These are phyloP conservation scores for Volvox reticuliferus DNA, from an alignment of 139 green algal genomes.

Conservation along the genomic window DNA sequence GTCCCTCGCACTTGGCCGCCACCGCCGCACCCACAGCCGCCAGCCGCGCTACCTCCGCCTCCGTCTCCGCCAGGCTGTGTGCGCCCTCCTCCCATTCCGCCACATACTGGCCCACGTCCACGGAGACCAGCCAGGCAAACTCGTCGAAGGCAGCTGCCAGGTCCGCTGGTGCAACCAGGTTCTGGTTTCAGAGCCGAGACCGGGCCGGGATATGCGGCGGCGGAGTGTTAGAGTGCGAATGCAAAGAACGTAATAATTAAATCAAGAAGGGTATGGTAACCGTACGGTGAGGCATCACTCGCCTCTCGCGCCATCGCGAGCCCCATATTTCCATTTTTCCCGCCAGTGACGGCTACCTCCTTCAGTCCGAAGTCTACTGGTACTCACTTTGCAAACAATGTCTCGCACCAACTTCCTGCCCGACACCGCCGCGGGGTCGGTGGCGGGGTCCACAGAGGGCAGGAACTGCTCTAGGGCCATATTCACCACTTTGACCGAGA, in stretches of 20 bases:
- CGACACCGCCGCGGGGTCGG: conserved; percentile 63
- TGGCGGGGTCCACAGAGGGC: conserved; percentile 46
- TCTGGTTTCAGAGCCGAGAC: conserved; percentile 33
- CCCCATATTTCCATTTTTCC: no score
- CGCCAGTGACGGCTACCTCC: no score
- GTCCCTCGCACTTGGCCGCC: conserved; percentile 49
- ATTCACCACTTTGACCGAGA: conserved; percentile 62
- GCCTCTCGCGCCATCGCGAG: no score
- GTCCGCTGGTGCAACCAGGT: conserved; percentile 64
- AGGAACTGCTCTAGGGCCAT: conserved; percentile 60
- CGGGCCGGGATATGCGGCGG: no score
- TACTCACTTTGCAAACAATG: conserved; percentile 35
- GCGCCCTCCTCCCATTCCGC: conserved; percentile 60
- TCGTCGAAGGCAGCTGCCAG: conserved; percentile 58
- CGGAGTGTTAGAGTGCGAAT: no score
- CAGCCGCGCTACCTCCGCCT: conserved; percentile 68
- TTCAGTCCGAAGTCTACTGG: no score
- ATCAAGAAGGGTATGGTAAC: no score
- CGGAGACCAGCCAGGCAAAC: conserved; percentile 52
- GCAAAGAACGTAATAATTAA: no score
- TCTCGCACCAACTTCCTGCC: conserved; percentile 34
- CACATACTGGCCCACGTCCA: conserved; percentile 50
- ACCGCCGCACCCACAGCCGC: conserved; percentile 59
- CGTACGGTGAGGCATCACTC: no score
- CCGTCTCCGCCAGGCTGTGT: conserved; percentile 73